Percentiles rank a stretch among this genome's conserved stretches.
phyloP scores from a whole-genome alignment of 2,329 filamentous ascomycete species.

The Arthrocladium fulminans region DNA sequence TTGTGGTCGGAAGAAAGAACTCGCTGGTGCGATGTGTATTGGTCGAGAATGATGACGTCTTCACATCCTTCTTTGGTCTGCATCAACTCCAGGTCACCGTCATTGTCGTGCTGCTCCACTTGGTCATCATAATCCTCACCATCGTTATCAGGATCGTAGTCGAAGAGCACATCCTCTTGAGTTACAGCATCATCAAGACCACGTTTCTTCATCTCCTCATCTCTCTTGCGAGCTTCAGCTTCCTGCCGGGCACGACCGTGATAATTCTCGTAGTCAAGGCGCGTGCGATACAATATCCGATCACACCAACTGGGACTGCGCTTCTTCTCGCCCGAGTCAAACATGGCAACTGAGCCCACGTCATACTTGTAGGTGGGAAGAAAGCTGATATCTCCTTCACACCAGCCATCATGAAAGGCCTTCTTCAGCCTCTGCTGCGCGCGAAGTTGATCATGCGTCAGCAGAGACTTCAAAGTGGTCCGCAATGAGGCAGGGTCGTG shows the following conservation, averaged over 20 bases:
- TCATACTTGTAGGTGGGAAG: slow-evolving; percentile 97
- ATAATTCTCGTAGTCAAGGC: slow-evolving; percentile 58
- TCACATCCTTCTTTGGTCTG: slow-evolving; percentile 26
- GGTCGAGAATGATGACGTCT: slow-evolving; percentile 47
- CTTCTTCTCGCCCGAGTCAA: slow-evolving; percentile 92
- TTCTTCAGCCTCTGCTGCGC: slow-evolving; percentile 66
- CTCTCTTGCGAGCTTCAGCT: slow-evolving; percentile 58
- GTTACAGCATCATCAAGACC: slow-evolving; percentile 65
- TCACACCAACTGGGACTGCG: slow-evolving; percentile 95
- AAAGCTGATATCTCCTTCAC: slow-evolving; percentile 78
- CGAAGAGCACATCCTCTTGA: slow-evolving; percentile 77
- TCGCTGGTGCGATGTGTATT: slow-evolving; percentile 81
- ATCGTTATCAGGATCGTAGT: slow-evolving; percentile 79
- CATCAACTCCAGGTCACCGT: slow-evolving; percentile 23
- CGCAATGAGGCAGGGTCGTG: slow-evolving; percentile 79
- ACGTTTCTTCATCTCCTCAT: slow-evolving; percentile 75
- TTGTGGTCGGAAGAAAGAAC: slow-evolving; percentile 94
- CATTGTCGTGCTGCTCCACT: slow-evolving; percentile 33
- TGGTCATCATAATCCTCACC: slow-evolving; percentile 51
- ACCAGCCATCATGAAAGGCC: slow-evolving; percentile 84
- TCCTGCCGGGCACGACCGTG: slow-evolving; percentile 56
- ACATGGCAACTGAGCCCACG: slow-evolving; percentile 80
- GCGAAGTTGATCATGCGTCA: slow-evolving; percentile 81
- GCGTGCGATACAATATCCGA: slow-evolving; percentile 77
- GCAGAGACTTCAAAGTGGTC: slow-evolving; percentile 74